phyloP scores from a whole-genome alignment of 345 rosid species.

The Luvunga scandens region DNA sequence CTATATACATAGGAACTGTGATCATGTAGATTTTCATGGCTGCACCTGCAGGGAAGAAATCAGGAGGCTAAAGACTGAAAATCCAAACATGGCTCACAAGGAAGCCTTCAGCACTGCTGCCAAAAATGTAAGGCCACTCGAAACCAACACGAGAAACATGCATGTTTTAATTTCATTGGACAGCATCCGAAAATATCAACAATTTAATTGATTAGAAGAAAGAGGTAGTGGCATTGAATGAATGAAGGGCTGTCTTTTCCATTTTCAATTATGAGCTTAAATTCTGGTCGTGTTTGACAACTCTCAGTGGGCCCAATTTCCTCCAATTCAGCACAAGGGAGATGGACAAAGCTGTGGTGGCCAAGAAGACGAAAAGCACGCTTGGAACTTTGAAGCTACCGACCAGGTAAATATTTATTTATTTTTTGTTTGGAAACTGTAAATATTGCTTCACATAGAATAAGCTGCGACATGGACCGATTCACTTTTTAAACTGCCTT shows the following conservation, averaged over 20 bases:
- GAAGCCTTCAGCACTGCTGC: conserved; percentile 99
- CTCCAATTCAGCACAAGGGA: conserved; percentile 54
- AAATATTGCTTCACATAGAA: no score
- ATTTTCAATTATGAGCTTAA: conserved; percentile 1
- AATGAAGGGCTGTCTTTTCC: not conserved
- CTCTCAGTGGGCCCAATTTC: conserved; percentile 92
- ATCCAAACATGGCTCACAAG: conserved; percentile 92
- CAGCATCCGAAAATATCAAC: not conserved
- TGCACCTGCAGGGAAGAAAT: conserved; percentile 78
- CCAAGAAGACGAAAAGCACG: conserved; percentile 30
- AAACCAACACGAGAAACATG: not conserved
- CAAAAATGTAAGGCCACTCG: conserved; percentile 54
- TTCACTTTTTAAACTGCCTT: not conserved
- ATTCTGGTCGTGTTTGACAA: conserved; percentile 16
- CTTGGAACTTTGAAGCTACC: conserved; percentile 27
- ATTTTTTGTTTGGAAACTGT: not conserved
- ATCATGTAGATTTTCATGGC: conserved; percentile 10
- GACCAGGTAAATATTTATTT: not conserved
- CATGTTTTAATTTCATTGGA: not conserved
- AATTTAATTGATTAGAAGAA: not conserved
- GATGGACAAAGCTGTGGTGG: conserved; percentile 36
- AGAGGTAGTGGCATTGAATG: not conserved
- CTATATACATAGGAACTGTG: not conserved
- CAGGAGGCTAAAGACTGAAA: conserved; percentile 85
- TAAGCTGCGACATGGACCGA: not conserved